Conservation (phyloP, 169 alveolate genomes). For the Perkinsus olseni region DNA sequence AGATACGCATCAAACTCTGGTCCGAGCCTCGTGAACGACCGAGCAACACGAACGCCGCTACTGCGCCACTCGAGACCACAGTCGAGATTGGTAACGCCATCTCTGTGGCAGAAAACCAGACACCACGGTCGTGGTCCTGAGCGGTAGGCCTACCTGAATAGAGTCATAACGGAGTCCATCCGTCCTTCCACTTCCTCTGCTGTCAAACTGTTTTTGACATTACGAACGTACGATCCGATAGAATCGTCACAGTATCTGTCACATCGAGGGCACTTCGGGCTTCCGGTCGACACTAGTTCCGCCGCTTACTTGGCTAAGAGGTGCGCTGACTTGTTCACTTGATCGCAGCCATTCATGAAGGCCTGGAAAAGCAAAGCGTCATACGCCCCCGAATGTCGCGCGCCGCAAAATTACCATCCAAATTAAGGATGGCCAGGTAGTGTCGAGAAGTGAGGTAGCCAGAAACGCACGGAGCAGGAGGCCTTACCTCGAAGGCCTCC, state of each 20-base stretch:
- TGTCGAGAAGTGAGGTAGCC: too few species aligned
- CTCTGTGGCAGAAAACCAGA: too few species aligned
- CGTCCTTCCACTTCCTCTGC: neutral
- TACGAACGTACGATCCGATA: neutral
- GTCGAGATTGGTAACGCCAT: too few species aligned
- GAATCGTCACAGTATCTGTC: neutral
- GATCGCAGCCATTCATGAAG: neutral
- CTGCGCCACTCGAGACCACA: too few species aligned
- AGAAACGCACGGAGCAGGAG: too few species aligned
- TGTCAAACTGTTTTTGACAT: neutral
- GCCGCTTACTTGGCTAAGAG: neutral
- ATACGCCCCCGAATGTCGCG: neutral
- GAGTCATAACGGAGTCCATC: neutral
- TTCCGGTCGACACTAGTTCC: too few species aligned
- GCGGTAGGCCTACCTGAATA: neutral
- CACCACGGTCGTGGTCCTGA: too few species aligned
- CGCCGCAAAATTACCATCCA: neutral
- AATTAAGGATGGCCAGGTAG: too few species aligned
- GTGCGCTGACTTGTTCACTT: neutral
- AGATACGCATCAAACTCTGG: too few species aligned
- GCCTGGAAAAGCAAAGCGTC: neutral
- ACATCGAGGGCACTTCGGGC: too few species aligned
- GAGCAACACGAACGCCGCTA: too few species aligned
- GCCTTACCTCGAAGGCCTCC: neutral
- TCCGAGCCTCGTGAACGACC: too few species aligned